Base-by-base conservation (phyloP, 495 filamentous ascomycete genomes). In the Cudoniella acicularis region DNA sequence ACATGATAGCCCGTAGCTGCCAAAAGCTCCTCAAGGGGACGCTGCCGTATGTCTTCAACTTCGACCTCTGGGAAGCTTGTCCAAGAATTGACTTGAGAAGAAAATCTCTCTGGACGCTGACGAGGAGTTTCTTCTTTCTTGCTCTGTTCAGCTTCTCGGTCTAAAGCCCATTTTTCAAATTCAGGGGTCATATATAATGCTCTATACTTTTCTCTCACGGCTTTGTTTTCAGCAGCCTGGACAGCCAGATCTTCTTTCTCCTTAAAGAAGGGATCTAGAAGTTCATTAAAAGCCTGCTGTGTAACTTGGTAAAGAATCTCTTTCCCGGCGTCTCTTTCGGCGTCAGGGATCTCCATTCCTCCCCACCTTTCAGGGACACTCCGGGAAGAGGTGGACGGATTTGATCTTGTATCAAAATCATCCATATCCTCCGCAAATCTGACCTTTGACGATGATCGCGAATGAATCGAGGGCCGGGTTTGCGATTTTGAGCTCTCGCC, bases 281-380 rank as follows among this genome's bases (percentile, higher is more conserved):
- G 75, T 69, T 98, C 91, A 66, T 97, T 96, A 70, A 96, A 87
- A 0, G 88, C 91, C 66, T 96, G 86, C 65, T 96, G 90, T 0
- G 88, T 89, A 17, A 93, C 85, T 67, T 96, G 90, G 65, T 94
- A 96, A 6, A 98, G 75, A 16, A 96, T 83, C 65, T 98, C 94
- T 61, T 88, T 90, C 26, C 91, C 91, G 8, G 88, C 83, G 66
- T 96, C 91, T 62, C 76, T 79, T 64, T 96, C 92, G 16, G 85
- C 84, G 50, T 90, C 88, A 9, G 89, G 88, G 11, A 90, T 87
- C 60, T 92, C 89, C 65, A 89, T 89, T 9, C 85, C 90, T 36
- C 85, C 90, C 90, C 89, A 92, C 40, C 90, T 78, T 68, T 94
- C 89, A 21, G 88, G 84, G n/a, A 89, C 82, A 64, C 85, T 89